phyloP scores from a whole-genome alignment of 179 eudicot genomes.

The Heliamphora pulchella region DNA sequence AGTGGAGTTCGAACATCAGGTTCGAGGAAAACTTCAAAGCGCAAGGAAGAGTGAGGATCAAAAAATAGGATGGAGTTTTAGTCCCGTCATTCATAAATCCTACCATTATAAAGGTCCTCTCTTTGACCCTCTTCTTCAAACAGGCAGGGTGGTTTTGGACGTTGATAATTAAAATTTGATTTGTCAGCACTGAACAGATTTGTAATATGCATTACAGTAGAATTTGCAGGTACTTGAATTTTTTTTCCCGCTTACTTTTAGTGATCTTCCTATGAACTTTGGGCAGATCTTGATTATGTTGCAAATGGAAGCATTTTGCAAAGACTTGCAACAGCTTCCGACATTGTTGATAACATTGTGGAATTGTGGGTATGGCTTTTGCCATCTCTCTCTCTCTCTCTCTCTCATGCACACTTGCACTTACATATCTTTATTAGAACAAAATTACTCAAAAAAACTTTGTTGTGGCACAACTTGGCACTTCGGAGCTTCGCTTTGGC shows the following conservation, averaged over 20 bases:
- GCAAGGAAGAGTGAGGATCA: conserved; percentile 47
- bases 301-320: not conserved
- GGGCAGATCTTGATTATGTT: conserved; percentile 3
- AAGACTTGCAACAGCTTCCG: no score
- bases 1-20: conserved; percentile 29
- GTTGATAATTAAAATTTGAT: not conserved
- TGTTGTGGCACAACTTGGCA: no score
- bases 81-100: not conserved
- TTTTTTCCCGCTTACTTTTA: not conserved
- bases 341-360: no score
- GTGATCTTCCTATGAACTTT: not conserved
- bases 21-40: conserved; percentile 29
- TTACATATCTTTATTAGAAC: no score
- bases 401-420: no score
- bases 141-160: conserved; percentile 6
- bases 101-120: not conserved
- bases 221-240: not conserved
- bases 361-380: no score
- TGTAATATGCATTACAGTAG: not conserved
- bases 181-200: not conserved
- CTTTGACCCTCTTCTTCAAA: conserved; percentile 2
- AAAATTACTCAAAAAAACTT: no score
- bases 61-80: not conserved
- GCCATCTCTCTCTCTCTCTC: no score
- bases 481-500: no score